Base-by-base conservation (phyloP, 2,329 filamentous ascomycete species). In the Nemania sp. region DNA sequence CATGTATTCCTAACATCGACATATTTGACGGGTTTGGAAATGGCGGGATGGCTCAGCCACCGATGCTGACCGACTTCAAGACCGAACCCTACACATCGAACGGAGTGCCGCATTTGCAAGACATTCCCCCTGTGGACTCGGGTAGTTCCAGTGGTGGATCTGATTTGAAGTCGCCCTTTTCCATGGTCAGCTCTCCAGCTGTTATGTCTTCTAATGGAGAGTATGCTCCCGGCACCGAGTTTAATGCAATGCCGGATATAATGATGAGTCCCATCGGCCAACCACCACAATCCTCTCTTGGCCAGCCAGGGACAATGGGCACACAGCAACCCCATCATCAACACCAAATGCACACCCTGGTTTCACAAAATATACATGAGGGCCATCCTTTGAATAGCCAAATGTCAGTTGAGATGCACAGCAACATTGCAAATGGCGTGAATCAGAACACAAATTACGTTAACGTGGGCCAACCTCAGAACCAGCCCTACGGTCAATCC, bases 1-100 rank as follows among this genome's bases (percentile, higher is more conserved):
- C 78, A 34, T 77, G 73, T 63, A 76, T 72, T 40, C 58, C 67
- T 32, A 71, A 77, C 62, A 79, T 87, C 10, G 86, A 89, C 57
- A 84, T 89, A 7, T 89, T 89, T 59, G 86, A 89, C 66, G 86
- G 86, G 4, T 88, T 88, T 56, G 86, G 86, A 51, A 87, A 80
- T 59, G 83, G 81, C 4, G 85, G 85, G 21, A 86, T 88, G 79
- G 84, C 80, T 1, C 82, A 85, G 60, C 79, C 81, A 12, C 72
- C 80, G 0, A 76, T 81, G 66, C 71, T 79, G 45, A 77, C 81
- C 49, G 80, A 83, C 20, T 70, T 72, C 57, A 82, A 85, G 25
- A 81, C 79, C 42, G 72, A 74, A 52, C 72, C 72, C 7, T 74
- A 72, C 54, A 69, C 72, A 11, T 67, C 72, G 1, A 65, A 62